Base-by-base conservation (phyloP, 2,329 filamentous ascomycete species). In the Pseudogymnoascus sp. region DNA sequence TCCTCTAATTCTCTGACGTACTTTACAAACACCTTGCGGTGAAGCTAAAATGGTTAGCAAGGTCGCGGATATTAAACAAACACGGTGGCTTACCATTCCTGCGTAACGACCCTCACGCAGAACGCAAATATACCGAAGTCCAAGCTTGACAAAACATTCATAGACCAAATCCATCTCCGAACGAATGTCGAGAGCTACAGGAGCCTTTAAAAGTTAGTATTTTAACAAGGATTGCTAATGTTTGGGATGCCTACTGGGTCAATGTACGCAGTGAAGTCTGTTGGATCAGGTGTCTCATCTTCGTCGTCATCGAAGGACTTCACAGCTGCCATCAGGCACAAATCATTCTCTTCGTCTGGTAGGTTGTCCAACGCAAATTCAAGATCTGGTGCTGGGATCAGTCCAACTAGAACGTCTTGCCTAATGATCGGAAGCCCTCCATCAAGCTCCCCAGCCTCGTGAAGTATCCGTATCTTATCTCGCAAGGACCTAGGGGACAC, bases 11-110 rank as follows among this genome's bases (percentile, higher is more conserved):
- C 89, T 68, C 93, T 91, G 76, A 96, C 88, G 73, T 96, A 97
- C 75, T 91, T 93, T 65, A 96, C 93, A 78, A 99, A 97, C 3
- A 86, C 88, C 79, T 99, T 99, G 80, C 97, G 97, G 76, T 99
- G 95, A 61, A 88, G 84, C 87, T 90, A 63, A 38, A 47, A 56
- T 16, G 62, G 65, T 59, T 68, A 60, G 31, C 59, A 61, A 14
- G 35, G 21, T 11, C 35, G 19, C 61, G 10, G 40, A 44, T 62
- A n/a, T 33, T n/a, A 14, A 50, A 5, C n/a, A 11, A 61, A 26
- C 10, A 38, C 38, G 19, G 61, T 44, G 13, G 78, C 86, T 78
- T 75, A 96, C 91, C 81, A 99, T 84, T 66, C 95, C 95, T 1
- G 89, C 90, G 76, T 91, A 99, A 65, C 85, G 86, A 24, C 95